phyloP scores from a whole-genome alignment of 1,284 basidiomycete species.

The Boletus sp. region DNA sequence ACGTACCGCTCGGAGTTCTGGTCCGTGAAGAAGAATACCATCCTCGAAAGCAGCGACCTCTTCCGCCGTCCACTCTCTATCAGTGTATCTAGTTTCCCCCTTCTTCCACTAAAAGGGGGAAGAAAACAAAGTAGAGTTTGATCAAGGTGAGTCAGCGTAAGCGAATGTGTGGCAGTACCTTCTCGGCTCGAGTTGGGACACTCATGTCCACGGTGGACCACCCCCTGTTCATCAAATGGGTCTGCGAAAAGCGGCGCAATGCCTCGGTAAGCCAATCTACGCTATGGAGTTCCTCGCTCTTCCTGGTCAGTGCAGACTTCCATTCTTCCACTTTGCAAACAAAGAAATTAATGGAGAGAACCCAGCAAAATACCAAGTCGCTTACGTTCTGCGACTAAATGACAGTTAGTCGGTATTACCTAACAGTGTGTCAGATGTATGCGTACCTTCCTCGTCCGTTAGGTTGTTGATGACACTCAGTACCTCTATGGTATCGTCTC shows the following conservation, averaged over 20 bases:
- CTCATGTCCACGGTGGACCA: conserved; percentile 62
- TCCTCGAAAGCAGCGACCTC: conserved; percentile 76
- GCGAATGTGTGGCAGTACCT: conserved; percentile 41
- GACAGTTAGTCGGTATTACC: conserved; percentile 18
- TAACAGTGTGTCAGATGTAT: conserved; percentile 20
- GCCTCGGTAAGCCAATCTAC: conserved; percentile 80
- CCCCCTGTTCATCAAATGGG: conserved; percentile 49
- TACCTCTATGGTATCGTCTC: conserved; percentile 70
- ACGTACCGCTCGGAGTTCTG: conserved; percentile 74
- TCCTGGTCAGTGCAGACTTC: conserved; percentile 49
- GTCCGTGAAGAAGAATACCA: conserved; percentile 64
- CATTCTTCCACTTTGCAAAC: conserved; percentile 53
- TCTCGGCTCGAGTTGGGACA: conserved; percentile 50
- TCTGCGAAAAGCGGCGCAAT: conserved; percentile 62
- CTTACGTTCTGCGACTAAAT: conserved; percentile 29
- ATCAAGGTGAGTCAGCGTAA: conserved; percentile 3
- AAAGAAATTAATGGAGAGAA: conserved; percentile 10
- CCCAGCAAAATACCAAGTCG: conserved; percentile 1
- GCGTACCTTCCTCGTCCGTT: conserved; percentile 60
- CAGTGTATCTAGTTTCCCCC: conserved; percentile 59
- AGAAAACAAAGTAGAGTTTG: conserved; percentile 8
- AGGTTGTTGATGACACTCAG: conserved; percentile 60
- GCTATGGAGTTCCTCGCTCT: conserved; percentile 45
- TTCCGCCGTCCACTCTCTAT: conserved; percentile 68
- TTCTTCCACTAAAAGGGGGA: conserved; percentile 60